Evolutionary conservation across 164 flowering plant species (phyloP).

Genomic region (Vitis cinerea): DNA sequence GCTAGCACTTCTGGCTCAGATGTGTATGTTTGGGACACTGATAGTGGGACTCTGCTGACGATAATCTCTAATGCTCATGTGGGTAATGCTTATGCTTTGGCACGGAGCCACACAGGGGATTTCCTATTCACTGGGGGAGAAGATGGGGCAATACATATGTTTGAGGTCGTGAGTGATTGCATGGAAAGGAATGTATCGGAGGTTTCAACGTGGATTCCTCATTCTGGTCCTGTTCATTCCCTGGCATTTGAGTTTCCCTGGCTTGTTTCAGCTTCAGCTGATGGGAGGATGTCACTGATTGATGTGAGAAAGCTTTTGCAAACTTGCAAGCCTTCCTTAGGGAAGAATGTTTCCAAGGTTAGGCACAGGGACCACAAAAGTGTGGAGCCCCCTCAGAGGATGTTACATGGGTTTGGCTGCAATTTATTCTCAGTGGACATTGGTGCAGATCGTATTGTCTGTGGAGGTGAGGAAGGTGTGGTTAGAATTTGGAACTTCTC

Average conservation of each 20-base stretch:
- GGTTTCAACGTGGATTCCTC: slow-evolving; percentile 81
- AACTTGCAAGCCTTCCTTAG: slow-evolving; percentile 23
- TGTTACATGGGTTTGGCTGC: slow-evolving; percentile 80
- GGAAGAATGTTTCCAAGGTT: slow-evolving; percentile 20
- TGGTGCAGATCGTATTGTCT: slow-evolving; percentile 82
- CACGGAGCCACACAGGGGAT: slow-evolving; percentile 72
- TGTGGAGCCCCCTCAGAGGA: slow-evolving; percentile 86
- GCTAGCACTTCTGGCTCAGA: slow-evolving; percentile 75
- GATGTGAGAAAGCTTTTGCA: slow-evolving; percentile 74
- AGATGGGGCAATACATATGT: slow-evolving; percentile 88
- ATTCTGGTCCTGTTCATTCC: slow-evolving; percentile 67
- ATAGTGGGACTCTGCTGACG: slow-evolving; percentile 35
- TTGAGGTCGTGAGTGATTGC: slow-evolving; percentile 40
- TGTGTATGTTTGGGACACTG: slow-evolving; percentile 77
- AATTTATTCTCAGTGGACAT: slow-evolving; percentile 71
- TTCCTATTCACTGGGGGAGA: slow-evolving; percentile 92
- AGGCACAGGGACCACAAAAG: not conserved
- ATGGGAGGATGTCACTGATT: slow-evolving; percentile 77
- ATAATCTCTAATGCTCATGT: slow-evolving; percentile 49
- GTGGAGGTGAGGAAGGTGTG: slow-evolving; percentile 88
- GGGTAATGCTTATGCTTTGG: slow-evolving; percentile 62
- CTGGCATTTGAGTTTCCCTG: slow-evolving; percentile 96
- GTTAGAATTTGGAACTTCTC: slow-evolving; percentile 94
- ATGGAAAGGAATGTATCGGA: slow-evolving; percentile 15
- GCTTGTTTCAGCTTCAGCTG: slow-evolving; percentile 89